Evolutionary conservation across 2,329 filamentous ascomycete species (phyloP), one percentile per base, ranked within the genome.

Genomic region (Xylariaceae sp.): DNA sequence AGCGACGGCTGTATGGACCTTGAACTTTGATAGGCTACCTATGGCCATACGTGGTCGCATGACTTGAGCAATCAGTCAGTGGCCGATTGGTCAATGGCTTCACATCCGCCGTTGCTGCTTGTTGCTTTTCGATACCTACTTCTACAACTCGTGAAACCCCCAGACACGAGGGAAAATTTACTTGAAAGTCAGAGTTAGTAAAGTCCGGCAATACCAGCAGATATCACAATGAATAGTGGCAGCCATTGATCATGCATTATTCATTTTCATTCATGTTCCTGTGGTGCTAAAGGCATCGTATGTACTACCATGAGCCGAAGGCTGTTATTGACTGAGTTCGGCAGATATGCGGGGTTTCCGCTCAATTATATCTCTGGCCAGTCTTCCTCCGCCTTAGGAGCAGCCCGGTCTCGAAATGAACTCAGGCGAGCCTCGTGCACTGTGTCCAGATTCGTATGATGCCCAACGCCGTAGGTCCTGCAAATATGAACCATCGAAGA

Each of bases 191-290:
- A n/a, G n/a, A n/a, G n/a, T n/a, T 7, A n/a, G 5, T 3, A 8
- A 36, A 8, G n/a, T 21, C 21, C 18, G 16, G 18, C 39, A 45
- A 30, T 32, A 46, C 13, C 37, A 10, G 8, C 19, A 26, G 10
- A 36, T 8, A 47, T 54, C 51, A 50, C 41, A n/a, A 37, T 15
- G 34, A 48, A 45, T 19, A 39, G 32, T 9, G 15, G 18, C 15
- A 48, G 19, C n/a, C 40, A 29, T 6, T 46, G 41, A 26, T 60
- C 48, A 48, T 56, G 37, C 53, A 54, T 58, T 47, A 54, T 53
- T 60, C 58, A 45, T 60, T 54, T 55, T 54, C 53, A 58, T 60
- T 60, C 58, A 55, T 60, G 29, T 51, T 47, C 40, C 34, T 39
- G 37, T 26, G 41, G 15, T 42, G 42, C 46, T 47, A 42, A 49